These are phyloP conservation scores for Elaeis guineensis DNA, from an alignment of 176 grass and related monocot genomes.

Conservation along the genomic window DNA sequence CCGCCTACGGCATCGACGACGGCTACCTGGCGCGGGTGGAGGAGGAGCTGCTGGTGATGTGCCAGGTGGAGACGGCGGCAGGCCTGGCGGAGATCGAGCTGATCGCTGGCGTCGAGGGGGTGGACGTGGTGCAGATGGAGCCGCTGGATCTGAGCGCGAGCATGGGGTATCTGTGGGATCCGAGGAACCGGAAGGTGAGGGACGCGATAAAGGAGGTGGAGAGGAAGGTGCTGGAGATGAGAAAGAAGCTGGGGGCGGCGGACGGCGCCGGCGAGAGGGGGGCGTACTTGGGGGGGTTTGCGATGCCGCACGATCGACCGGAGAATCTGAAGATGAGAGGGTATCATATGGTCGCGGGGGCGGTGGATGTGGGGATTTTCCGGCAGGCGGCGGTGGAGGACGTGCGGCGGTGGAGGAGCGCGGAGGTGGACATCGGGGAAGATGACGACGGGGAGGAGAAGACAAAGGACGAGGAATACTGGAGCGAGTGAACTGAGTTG, in stretches of 20 bases:
- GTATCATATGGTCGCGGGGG: slow-evolving; percentile 81
- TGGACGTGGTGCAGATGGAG: slow-evolving; percentile 78
- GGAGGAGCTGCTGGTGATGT: slow-evolving; percentile 74
- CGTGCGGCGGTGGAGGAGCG: slow-evolving; percentile 51
- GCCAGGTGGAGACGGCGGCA: slow-evolving; percentile 59
- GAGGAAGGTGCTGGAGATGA: slow-evolving; percentile 49
- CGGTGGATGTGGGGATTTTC: slow-evolving; percentile 67
- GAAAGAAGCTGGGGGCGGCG: slow-evolving; percentile 4
- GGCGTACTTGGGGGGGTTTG: slow-evolving; percentile 61
- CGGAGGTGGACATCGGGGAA: slow-evolving; percentile 51
- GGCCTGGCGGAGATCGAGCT: slow-evolving; percentile 56
- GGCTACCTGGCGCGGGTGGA: slow-evolving; percentile 72
- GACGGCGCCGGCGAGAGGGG: slow-evolving; percentile 12
- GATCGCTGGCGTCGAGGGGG: slow-evolving; percentile 73
- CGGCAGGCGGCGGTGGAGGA: slow-evolving; percentile 50
- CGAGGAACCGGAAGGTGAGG: slow-evolving; percentile 79
- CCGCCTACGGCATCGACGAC: slow-evolving; percentile 81
- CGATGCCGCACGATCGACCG: slow-evolving; percentile 66
- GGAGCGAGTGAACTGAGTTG: slow-evolving; percentile 57
- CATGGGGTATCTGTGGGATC: slow-evolving; percentile 89
- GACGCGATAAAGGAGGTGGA: slow-evolving; percentile 60
- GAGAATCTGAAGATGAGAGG: slow-evolving; percentile 82
- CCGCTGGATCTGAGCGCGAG: slow-evolving; percentile 81
- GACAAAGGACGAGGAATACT: slow-evolving; percentile 60
- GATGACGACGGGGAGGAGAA: slow-evolving; percentile 34